Base-by-base conservation (phyloP, 2,329 filamentous ascomycete species). In the Cercospora janseana region DNA sequence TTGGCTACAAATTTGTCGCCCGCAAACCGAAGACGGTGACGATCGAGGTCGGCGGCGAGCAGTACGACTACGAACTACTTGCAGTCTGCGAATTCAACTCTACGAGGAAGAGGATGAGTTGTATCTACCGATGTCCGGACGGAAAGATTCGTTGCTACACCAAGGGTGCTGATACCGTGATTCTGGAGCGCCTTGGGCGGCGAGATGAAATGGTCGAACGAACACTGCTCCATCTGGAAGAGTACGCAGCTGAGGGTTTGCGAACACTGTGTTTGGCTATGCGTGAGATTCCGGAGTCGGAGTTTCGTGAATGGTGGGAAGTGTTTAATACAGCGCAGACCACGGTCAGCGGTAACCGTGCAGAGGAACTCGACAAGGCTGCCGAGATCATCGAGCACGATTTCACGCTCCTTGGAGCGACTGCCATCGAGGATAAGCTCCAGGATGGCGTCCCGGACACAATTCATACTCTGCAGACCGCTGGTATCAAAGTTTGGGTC, bases 71-170 rank as follows among this genome's bases (percentile, higher is more conserved):
- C 67, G 88, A 96, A 68, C 78, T 98, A 29, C 74, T 98, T 51
- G 92, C 92, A 2, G 91, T 98, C n/a, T 96, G 92, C 69, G 93
- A 98, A 70, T 98, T 98, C 77, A 98, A 98, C 72, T 97, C 93
- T 1, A 93, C 90, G 6, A 80, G 93, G 63, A 98, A 98, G 75
- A 80, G 93, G 59, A 98, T 98, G 93, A 97, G 93, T 6, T 88
- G 92, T 16, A 94, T 98, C 60, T 96, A 94, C 74, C 84, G 94
- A 46, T 96, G 92, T 65, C 93, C 93, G 0, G 92, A 97, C 72
- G 93, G 93, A 56, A 95, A 93, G 73, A 86, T 98, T 52, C 80
- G 93, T 43, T 84, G 89, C 62, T 98, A 96, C 71, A 92, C 86
- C 73, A 98, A 98, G 73, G 93, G 93, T 62, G 93, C 93, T 37